Conservation (phyloP, 192 early-diverging fungal genomes). For the Dimargaris xerosporica region DNA sequence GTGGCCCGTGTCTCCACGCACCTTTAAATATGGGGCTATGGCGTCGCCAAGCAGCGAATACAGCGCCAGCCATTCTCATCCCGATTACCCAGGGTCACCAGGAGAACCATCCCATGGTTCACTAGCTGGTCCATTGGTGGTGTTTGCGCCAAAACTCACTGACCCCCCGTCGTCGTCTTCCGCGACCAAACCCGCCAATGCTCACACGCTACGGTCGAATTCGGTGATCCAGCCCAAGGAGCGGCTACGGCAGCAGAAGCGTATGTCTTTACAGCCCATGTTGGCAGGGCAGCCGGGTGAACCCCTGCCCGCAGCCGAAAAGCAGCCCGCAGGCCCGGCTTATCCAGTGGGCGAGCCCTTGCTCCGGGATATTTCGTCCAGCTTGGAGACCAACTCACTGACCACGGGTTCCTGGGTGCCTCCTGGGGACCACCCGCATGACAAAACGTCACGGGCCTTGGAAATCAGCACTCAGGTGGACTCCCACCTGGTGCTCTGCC, state of each 20-base stretch:
- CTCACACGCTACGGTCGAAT: background rate
- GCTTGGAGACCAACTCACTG: constrained; percentile 6
- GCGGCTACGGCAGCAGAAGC: constrained; percentile 9
- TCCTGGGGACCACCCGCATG: background rate
- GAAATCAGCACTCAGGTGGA: constrained; percentile 5
- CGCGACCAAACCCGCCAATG: no score
- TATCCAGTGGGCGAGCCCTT: background rate
- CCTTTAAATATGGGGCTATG: no score
- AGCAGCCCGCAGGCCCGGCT: background rate
- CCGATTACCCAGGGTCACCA: no score
- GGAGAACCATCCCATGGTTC: no score
- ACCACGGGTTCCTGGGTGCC: constrained; percentile 9
- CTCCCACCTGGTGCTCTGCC: constrained; percentile 43
- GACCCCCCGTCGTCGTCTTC: no score
- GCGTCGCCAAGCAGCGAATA: no score
- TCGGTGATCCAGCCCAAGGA: constrained; percentile 11
- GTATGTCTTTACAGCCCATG: constrained; percentile 10
- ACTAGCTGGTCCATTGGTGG: no score
- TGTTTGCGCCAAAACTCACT: no score
- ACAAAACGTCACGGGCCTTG: background rate
- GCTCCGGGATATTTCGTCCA: background rate
- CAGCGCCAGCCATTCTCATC: no score
- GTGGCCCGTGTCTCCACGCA: background rate
- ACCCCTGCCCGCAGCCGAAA: background rate
- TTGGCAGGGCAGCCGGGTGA: background rate